Base-by-base conservation (phyloP, 2,329 filamentous ascomycete genomes). In the Chaetomiaceae sp. region DNA sequence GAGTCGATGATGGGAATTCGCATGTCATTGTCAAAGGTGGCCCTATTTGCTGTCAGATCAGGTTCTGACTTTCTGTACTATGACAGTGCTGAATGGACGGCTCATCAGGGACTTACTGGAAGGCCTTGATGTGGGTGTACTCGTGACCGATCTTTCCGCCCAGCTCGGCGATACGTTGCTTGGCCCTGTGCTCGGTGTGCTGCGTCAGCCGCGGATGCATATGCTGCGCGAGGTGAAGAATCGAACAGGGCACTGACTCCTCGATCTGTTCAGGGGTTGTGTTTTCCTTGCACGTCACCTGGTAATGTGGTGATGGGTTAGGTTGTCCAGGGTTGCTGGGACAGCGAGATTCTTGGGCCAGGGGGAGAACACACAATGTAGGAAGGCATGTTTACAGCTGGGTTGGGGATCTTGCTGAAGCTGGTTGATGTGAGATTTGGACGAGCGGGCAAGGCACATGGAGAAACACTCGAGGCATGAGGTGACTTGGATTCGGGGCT, bases 101-200 rank as follows among this genome's bases (percentile, higher is more conserved):
- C 42, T 23, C 7, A 3, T 2, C 27, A 38, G 17, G 31, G 40
- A 4, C 5, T 15, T 88, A 96, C 92, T 88, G 85, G 76, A 96
- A 96, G 54, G 87, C 91, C 76, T 92, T 95, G 80, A 96, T 91
- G 64, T 96, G 74, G 57, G 75, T 85, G 78, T 89, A 96, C 70
- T 94, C 88, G 64, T 94, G 84, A 51, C 75, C 82, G 74, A 96
- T 94, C 71, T 82, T 83, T 68, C 91, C 92, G 67, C 92, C 92
- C 68, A 92, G 83, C 38, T 86, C 79, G 55, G 69, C 74, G 63
- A 85, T 88, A 55, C 84, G 75, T 69, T 92, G 75, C 83, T 95
- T 95, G 57, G 88, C 87, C 48, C 88, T 91, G 64, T 38, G 12
- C 12, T 15, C 87, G 47, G 88, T 91, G 64, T 38, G 12, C 12